phyloP scores from a whole-genome alignment of 2,329 filamentous ascomycete species.

The Alternaria sp. region DNA sequence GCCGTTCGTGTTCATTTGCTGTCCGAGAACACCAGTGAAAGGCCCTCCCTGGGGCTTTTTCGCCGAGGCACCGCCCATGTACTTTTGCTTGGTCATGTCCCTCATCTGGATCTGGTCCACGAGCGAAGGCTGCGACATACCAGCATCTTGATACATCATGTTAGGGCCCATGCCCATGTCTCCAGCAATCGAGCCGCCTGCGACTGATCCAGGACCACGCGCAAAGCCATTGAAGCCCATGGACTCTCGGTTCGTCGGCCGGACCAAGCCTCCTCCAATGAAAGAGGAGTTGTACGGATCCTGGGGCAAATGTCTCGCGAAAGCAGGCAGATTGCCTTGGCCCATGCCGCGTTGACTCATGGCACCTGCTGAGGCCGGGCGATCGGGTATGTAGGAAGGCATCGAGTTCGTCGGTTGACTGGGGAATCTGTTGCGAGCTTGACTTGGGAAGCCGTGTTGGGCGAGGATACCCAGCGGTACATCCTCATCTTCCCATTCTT shows the following conservation, averaged over 20 bases:
- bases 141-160: conserved; percentile 41
- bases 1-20: conserved; percentile 41
- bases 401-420: conserved; percentile 38
- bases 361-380: conserved; percentile 43
- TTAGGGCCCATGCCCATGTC: conserved; percentile 24
- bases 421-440: conserved; percentile 32
- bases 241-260: conserved; percentile 43
- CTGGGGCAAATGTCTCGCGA: conserved; percentile 45
- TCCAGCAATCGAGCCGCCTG: conserved; percentile 37
- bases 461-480: conserved; percentile 48
- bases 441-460: conserved; percentile 46
- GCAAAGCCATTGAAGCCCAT: conserved; percentile 47
- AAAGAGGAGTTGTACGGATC: conserved; percentile 41
- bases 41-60: conserved; percentile 40
- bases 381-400: conserved; percentile 46
- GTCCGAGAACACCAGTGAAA: conserved; percentile 44
- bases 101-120: conserved; percentile 49
- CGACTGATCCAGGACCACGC: conserved; percentile 41
- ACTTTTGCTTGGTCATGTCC: conserved; percentile 46
- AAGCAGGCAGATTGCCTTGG: conserved; percentile 37
- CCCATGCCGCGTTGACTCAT: conserved; percentile 26
- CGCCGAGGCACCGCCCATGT: conserved; percentile 43
- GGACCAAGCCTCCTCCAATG: conserved; percentile 45
- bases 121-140: conserved; percentile 39
- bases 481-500: conserved; percentile 49